Conservation (phyloP, 1,284 basidiomycete species). For the Ceratobasidium sp. region DNA sequence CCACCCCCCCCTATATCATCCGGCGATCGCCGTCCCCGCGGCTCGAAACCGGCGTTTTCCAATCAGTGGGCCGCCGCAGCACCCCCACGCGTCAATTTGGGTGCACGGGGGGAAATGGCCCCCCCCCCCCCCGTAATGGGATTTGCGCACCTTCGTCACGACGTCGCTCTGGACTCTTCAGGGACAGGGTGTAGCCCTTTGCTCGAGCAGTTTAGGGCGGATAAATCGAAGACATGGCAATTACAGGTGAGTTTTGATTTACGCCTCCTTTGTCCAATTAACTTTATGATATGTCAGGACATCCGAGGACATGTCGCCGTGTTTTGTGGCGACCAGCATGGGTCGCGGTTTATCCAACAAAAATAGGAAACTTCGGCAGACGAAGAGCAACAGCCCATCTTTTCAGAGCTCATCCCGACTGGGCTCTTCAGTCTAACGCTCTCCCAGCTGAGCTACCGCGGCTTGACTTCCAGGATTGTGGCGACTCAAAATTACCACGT, state of each 20-base stretch:
- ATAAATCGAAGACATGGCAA: conserved; percentile 84
- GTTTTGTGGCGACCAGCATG: too few species aligned
- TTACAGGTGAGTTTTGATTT: conserved; percentile 67
- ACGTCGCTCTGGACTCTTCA: conserved; percentile 36
- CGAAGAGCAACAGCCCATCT: conserved; percentile 86
- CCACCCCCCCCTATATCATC: too few species aligned
- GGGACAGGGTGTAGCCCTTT: conserved; percentile 54
- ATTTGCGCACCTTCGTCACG: conserved; percentile 35
- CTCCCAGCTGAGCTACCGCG: conserved; percentile 41
- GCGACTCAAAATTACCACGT: too few species aligned
- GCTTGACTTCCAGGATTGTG: too few species aligned
- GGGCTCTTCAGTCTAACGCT: conserved; percentile 60
- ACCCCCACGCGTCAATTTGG: too few species aligned
- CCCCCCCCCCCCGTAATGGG: conserved; percentile 24
- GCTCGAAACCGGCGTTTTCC: too few species aligned
- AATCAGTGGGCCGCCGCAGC: too few species aligned
- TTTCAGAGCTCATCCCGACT: conserved; percentile 88
- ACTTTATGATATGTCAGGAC: conserved; percentile 67
- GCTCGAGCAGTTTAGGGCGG: conserved; percentile 87
- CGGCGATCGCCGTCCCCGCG: too few species aligned
- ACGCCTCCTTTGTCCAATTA: neutral
- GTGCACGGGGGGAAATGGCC: too few species aligned
- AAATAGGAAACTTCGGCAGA: conserved; percentile 80
- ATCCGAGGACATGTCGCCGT: conserved; percentile 90
- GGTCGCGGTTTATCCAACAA: too few species aligned